Conservation (phyloP, 2,329 filamentous ascomycete species). For the Trichoderma sp. region DNA sequence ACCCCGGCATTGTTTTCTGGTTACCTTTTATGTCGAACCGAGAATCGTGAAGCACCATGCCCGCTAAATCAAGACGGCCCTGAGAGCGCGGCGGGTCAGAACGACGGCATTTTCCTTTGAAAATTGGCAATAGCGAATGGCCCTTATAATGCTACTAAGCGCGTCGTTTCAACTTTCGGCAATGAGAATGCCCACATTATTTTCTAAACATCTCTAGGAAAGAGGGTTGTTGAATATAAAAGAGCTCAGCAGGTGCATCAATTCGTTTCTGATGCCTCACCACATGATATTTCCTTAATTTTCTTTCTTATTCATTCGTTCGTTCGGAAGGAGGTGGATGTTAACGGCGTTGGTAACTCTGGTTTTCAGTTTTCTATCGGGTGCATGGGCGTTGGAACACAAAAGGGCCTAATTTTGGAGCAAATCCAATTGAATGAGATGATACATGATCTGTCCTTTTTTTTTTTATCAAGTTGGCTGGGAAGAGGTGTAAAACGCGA, state of each 20-base stretch:
- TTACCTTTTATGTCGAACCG: constrained; percentile 34
- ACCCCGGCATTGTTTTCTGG: constrained; percentile 38
- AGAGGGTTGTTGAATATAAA: constrained; percentile 2
- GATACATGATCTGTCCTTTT: constrained; percentile 28
- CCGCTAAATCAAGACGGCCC: background rate
- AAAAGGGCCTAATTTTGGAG: constrained; percentile 25
- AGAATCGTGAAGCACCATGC: constrained; percentile 2
- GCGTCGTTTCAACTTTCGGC: background rate
- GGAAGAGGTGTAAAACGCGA: constrained; percentile 13
- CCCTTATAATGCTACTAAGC: background rate
- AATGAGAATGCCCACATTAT: background rate
- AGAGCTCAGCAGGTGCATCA: background rate
- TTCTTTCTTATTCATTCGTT: constrained; percentile 5
- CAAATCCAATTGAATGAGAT: constrained; percentile 18
- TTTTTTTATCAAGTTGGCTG: constrained; percentile 20
- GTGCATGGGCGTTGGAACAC: constrained; percentile 25
- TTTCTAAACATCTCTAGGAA: background rate
- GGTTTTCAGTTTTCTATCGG: constrained; percentile 21
- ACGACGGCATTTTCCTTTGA: background rate
- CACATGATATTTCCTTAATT: background rate
- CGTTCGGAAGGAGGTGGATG: background rate
- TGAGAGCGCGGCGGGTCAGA: background rate
- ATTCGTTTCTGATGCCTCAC: background rate
- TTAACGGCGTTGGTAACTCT: constrained; percentile 22
- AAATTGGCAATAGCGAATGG: background rate